These are phyloP conservation scores for Rhizoctonia solani DNA, from an alignment of 1,284 basidiomycete species.

Conservation along the genomic window DNA sequence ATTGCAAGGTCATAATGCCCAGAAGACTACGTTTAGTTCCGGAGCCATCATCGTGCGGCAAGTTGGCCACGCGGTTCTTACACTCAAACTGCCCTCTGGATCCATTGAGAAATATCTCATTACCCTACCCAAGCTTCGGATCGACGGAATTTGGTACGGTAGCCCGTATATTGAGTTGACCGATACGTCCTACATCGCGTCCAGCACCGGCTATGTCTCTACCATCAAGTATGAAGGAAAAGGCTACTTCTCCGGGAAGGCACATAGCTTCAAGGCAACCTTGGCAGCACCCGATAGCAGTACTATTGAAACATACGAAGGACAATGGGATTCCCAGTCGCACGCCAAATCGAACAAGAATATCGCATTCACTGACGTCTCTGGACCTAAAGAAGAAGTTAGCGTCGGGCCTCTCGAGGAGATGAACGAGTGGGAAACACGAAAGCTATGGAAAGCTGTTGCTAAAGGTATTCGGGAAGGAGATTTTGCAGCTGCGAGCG, in stretches of 20 bases:
- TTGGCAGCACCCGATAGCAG: conserved; percentile 54
- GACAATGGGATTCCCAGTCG: conserved; percentile 82
- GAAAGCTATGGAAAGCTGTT: conserved; percentile 84
- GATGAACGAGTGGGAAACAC: conserved; percentile 83
- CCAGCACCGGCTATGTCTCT: conserved; percentile 71
- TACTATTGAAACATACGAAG: conserved; percentile 70
- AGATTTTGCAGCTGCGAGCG: conserved; percentile 89
- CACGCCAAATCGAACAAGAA: conserved; percentile 53
- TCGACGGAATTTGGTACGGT: conserved; percentile 62
- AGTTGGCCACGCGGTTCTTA: conserved; percentile 90
- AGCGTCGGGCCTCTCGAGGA: conserved; percentile 60
- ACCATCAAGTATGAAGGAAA: conserved; percentile 93
- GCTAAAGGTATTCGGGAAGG: conserved; percentile 89
- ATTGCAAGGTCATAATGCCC: conserved; percentile 89
- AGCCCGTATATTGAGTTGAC: conserved; percentile 87
- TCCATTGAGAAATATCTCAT: conserved; percentile 80
- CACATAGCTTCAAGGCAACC: conserved; percentile 89
- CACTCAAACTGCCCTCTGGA: conserved; percentile 64
- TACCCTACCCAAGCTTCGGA: conserved; percentile 82
- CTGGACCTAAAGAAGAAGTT: conserved; percentile 66
- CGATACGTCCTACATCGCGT: conserved; percentile 84
- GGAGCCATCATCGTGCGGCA: conserved; percentile 91
- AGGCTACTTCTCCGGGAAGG: conserved; percentile 92
- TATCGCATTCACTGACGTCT: conserved; percentile 54
- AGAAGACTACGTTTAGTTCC: conserved; percentile 80